Percentiles rank a stretch among this genome's conserved stretches.
Conservation (phyloP, 345 rosid species). For the Clausena lansium region DNA sequence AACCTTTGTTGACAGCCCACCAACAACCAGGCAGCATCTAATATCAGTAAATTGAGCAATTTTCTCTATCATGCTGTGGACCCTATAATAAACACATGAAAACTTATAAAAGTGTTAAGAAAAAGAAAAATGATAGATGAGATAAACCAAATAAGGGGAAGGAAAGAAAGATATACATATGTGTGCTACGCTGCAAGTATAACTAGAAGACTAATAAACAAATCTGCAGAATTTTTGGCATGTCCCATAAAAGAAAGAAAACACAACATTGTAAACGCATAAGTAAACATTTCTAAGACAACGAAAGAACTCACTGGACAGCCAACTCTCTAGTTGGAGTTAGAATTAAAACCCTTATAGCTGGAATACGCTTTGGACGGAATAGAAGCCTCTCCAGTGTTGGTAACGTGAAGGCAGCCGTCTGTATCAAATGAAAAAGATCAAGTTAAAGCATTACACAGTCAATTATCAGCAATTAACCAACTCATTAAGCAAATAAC, state of each 20-base stretch:
- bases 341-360: slow-evolving; percentile 86
- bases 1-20: slow-evolving; percentile 93
- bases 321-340: slow-evolving; percentile 96
- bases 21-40: slow-evolving; percentile 86
- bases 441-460: slow-evolving; percentile 5
- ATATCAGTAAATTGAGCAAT: slow-evolving; percentile 87
- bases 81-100: slow-evolving; percentile 45
- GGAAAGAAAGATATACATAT: not conserved
- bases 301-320: slow-evolving; percentile 62
- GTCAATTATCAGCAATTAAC: not conserved
- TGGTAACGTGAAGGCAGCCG: slow-evolving; percentile 93
- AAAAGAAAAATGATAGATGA: not conserved
- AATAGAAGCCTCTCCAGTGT: slow-evolving; percentile 82
- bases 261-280: not conserved
- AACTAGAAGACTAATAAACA: not conserved
- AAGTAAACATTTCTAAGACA: not conserved
- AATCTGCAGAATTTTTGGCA: not conserved
- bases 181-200: not conserved
- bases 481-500: not conserved
- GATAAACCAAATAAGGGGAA: not conserved
- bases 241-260: not conserved
- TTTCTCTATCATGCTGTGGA: slow-evolving; percentile 91
- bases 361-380: slow-evolving; percentile 83
- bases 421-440: slow-evolving; percentile 39
- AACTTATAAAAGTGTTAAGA: not conserved